These are phyloP conservation scores for Ambrosia trifida DNA, from an alignment of 129 eudicot genomes.

Conservation along the genomic window DNA sequence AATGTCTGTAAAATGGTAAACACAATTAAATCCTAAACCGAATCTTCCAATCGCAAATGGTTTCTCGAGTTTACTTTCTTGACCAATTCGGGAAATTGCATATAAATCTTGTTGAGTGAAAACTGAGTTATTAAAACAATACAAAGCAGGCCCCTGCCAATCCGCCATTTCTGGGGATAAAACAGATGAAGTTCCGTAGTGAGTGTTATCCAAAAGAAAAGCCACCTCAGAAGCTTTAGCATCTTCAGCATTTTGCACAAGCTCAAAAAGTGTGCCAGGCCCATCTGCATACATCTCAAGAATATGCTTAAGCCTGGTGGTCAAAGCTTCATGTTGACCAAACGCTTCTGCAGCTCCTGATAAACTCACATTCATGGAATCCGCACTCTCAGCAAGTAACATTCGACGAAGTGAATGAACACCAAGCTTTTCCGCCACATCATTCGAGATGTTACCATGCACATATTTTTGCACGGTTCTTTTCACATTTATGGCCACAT, in stretches of 20 bases:
- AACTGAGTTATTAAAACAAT: constrained; percentile 91
- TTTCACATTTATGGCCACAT: constrained; percentile 55
- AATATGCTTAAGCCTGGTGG: constrained; percentile 94
- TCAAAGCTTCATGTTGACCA: constrained; percentile 99
- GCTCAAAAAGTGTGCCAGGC: constrained; percentile 88
- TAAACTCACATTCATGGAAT: constrained; percentile 92
- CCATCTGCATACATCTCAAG: constrained; percentile 99
- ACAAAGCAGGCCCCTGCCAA: constrained; percentile 98
- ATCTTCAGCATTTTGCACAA: constrained; percentile 98
- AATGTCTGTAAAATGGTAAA: constrained; percentile 92
- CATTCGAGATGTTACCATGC: constrained; percentile 95
- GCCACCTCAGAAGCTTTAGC: constrained; percentile 84
- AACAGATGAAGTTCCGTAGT: constrained; percentile 87
- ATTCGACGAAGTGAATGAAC: constrained; percentile 87
- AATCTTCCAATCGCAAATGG: constrained; percentile 98
- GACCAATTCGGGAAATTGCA: constrained; percentile 96
- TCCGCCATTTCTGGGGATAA: constrained; percentile 99
- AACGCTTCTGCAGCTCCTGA: constrained; percentile 99
- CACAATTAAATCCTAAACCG: constrained; percentile 95
- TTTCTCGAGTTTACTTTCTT: constrained; percentile 94
- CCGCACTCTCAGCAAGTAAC: constrained; percentile 99
- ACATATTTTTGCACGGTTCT: constrained; percentile 75
- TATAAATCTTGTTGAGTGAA: constrained; percentile 92
- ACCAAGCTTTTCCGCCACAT: constrained; percentile 97
- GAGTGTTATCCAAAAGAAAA: constrained; percentile 84